Conservation (phyloP, 139 green algal species). For the Picochlorum costavermella region DNA sequence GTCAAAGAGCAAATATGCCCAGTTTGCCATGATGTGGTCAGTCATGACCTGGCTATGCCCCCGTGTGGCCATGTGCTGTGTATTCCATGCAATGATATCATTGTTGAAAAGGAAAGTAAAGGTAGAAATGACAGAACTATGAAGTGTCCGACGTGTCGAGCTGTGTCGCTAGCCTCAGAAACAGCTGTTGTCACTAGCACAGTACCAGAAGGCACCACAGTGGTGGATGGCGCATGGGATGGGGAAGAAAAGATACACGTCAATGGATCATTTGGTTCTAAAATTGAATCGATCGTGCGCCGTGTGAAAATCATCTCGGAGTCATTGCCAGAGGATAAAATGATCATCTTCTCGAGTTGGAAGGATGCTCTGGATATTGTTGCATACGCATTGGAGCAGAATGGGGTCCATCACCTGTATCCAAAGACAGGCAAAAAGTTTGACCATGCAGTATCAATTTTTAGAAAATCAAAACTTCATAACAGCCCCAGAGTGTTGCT, state of each 20-base stretch:
- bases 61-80: slow-evolving; percentile 67
- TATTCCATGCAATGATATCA: slow-evolving; percentile 42
- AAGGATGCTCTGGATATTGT: slow-evolving; percentile 71
- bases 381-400: slow-evolving; percentile 43
- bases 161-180: slow-evolving; percentile 28
- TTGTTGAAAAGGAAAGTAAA: slow-evolving; percentile 30
- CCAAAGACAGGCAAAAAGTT: slow-evolving; percentile 34
- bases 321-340: slow-evolving; percentile 10
- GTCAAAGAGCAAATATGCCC: slow-evolving; percentile 35
- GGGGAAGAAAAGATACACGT: slow-evolving; percentile 28
- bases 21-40: slow-evolving; percentile 57
- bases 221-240: background rate
- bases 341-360: slow-evolving; percentile 81
- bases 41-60: slow-evolving; percentile 45
- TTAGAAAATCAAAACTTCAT: slow-evolving; percentile 25
- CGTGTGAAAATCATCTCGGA: slow-evolving; percentile 46
- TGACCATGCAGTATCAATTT: slow-evolving; percentile 41
- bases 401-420: slow-evolving; percentile 39
- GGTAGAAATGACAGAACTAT: slow-evolving; percentile 19
- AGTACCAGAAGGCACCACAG: background rate
- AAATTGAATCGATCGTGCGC: slow-evolving; percentile 71
- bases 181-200: slow-evolving; percentile 25
- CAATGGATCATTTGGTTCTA: slow-evolving; percentile 66
- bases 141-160: slow-evolving; percentile 65
- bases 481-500: slow-evolving; percentile 50